Evolutionary conservation across 1,284 basidiomycete species (phyloP).

Genomic region (Pseudozyma tsukubaensis): DNA sequence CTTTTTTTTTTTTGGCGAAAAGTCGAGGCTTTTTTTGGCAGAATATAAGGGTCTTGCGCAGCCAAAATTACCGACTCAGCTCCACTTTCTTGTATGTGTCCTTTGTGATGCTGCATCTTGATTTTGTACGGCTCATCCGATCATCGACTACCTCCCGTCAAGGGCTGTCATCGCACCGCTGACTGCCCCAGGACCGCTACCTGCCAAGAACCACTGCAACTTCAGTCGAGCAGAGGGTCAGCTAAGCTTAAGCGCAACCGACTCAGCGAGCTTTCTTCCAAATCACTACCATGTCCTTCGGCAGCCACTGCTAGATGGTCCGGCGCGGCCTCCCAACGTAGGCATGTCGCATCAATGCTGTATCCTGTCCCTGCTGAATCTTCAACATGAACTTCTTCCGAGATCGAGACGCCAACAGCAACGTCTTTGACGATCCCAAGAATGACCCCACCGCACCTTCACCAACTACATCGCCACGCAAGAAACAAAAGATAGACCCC

Average conservation of each 20-base stretch:
- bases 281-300: too few species aligned
- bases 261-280: too few species aligned
- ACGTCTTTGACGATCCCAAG: constrained; percentile 42
- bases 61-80: constrained; percentile 11
- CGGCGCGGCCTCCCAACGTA: constrained; percentile 2
- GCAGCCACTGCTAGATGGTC: too few species aligned
- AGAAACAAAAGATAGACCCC: constrained; percentile 29
- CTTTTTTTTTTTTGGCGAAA: too few species aligned
- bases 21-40: background rate
- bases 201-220: too few species aligned
- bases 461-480: constrained; percentile 39
- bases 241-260: too few species aligned
- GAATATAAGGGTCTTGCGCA: constrained; percentile 21
- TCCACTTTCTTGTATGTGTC: constrained; percentile 7
- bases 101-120: background rate
- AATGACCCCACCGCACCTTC: constrained; percentile 47
- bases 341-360: constrained; percentile 2
- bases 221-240: too few species aligned
- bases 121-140: constrained; percentile 1
- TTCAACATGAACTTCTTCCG: constrained; percentile 49
- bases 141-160: background rate
- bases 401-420: constrained; percentile 42
- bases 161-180: background rate
- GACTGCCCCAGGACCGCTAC: too few species aligned
- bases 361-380: background rate